A percentile compares a stretch with the other conserved stretches of the same genome.
Evolutionary conservation across 2,329 filamentous ascomycete genomes (phyloP).

Genomic region (Neurospora sp.): DNA sequence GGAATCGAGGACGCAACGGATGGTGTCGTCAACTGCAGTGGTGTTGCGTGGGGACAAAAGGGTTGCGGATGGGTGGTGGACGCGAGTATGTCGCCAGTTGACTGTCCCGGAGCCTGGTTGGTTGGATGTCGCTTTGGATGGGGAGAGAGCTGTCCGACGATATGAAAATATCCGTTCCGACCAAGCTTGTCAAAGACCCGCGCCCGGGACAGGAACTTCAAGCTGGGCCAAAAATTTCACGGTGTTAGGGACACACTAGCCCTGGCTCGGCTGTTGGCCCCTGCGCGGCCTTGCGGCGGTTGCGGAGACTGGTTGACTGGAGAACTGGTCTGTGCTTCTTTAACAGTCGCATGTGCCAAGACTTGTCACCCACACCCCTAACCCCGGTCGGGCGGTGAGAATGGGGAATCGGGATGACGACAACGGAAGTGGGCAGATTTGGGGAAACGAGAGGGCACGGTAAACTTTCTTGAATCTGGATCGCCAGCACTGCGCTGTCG

Average conservation of each 20-base stretch:
- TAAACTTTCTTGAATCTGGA: neutral
- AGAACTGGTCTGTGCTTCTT: conserved; percentile 3
- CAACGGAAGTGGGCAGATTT: neutral
- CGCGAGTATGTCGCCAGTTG: neutral
- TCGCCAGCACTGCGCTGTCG: neutral
- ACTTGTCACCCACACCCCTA: neutral
- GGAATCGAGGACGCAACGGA: neutral
- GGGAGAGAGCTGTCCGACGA: neutral
- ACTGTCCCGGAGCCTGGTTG: neutral
- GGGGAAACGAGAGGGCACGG: neutral
- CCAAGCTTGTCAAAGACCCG: conserved; percentile 9
- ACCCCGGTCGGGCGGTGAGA: neutral
- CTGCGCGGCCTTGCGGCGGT: conserved; percentile 6
- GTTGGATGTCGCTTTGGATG: neutral
- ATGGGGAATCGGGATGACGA: neutral
- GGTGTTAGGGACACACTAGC: conserved; percentile 6
- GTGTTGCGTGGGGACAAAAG: neutral
- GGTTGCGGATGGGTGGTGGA: neutral
- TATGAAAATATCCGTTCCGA: conserved; percentile 1
- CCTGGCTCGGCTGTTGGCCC: conserved; percentile 9
- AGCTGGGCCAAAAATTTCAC: conserved; percentile 21
- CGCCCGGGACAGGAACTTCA: conserved; percentile 1
- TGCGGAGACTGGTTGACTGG: conserved; percentile 3
- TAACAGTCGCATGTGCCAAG: neutral
- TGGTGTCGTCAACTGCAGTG: neutral